These are phyloP conservation scores for Circinella umbellata DNA, from an alignment of 371 early-diverging fungal genomes.

Conservation along the genomic window DNA sequence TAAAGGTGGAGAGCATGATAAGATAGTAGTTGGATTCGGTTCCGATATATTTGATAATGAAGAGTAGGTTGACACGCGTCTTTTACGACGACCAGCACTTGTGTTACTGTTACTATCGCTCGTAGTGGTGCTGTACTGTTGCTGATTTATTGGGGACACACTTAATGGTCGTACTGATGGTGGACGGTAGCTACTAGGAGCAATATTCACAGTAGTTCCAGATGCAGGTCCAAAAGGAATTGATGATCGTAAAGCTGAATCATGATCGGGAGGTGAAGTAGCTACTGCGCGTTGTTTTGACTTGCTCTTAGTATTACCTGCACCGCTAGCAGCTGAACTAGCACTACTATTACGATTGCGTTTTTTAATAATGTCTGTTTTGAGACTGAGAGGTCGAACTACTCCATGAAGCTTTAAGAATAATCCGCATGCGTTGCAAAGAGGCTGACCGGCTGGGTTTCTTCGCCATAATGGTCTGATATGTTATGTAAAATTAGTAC, in stretches of 20 bases:
- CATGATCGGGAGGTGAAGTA: constrained; percentile 4
- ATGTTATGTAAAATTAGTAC: too few relatives aligned
- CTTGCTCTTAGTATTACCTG: not conserved
- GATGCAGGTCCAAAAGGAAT: not conserved
- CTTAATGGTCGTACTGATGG: not conserved
- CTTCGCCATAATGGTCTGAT: constrained; percentile 30
- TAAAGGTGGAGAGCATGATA: not conserved
- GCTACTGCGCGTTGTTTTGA: constrained; percentile 1
- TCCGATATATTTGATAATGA: not conserved
- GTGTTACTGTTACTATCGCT: not conserved
- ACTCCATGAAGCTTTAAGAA: constrained; percentile 38
- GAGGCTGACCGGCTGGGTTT: constrained; percentile 32
- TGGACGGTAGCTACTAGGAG: not conserved
- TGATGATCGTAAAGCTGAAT: not conserved
- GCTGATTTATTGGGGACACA: not conserved
- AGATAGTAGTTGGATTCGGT: not conserved
- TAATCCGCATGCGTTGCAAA: constrained; percentile 40
- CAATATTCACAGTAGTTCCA: constrained; percentile 3
- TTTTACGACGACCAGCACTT: not conserved
- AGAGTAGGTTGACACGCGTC: not conserved
- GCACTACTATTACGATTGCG: constrained; percentile 26
- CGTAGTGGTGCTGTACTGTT: not conserved
- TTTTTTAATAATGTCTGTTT: constrained; percentile 38
- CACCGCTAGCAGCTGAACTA: constrained; percentile 10
- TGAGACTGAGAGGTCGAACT: constrained; percentile 35